Base-by-base conservation (phyloP, 1,284 basidiomycete genomes). In the Wallemia ichthyophaga region DNA sequence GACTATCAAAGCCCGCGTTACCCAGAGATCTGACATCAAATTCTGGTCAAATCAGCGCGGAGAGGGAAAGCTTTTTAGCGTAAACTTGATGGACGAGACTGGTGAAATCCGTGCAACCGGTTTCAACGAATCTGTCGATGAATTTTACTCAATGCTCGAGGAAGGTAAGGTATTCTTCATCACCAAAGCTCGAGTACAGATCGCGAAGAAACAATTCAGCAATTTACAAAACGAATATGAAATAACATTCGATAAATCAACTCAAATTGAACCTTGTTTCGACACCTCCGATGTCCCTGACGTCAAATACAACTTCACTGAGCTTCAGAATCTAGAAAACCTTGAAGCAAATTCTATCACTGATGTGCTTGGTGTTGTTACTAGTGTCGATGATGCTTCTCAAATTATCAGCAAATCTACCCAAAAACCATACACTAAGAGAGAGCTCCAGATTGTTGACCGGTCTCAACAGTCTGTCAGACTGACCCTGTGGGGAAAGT, bases 131-230 rank as follows among this genome's bases (percentile, higher is more conserved):
- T 79, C 77, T 1, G 88, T 84, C 32, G 88, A 92, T 67, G 77
- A 80, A 56, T 76, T 91, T 58, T 94, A 84, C 71, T 78, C 83
- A 23, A 77, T 80, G 64, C 68, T 98, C 17, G 78, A 92, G 65
- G 91, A 95, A 69, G 85, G 85, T 59, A 89, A 91, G 68, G 89
- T 92, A 17, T 98, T 89, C 71, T 87, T 78, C 67, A 76, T 98
- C 62, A 86, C 85, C 1, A 86, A 84, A 66, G 92, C 85, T 7
- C 78, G 85, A 59, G 83, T 98, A 67, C 85, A 86, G 67, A 80
- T 96, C 27, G 91, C 92, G 56, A 98, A 96, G 74, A 96, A 92
- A 73, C 92, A 95, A 71, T 99, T 94, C 70, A 85, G 79, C 58
- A 87, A 84, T 67, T 71, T 94, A 57, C 73, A 77, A 64, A 95